Evolutionary conservation across 495 filamentous ascomycete genomes (phyloP).

Genomic region (Xylaria grammica): DNA sequence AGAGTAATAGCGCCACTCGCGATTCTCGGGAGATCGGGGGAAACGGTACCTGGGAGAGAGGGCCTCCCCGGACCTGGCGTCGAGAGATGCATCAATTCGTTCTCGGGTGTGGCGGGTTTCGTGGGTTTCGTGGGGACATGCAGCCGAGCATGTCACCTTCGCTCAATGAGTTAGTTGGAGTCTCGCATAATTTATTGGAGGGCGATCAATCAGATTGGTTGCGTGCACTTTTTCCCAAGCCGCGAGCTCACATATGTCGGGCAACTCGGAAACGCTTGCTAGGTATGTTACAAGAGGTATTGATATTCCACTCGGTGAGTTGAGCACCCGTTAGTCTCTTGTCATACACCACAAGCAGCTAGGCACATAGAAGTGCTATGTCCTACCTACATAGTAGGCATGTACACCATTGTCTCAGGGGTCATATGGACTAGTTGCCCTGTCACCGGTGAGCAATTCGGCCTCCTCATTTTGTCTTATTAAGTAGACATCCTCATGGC

Average conservation of each 20-base stretch:
- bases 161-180: neutral
- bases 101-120: neutral
- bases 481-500: conserved; percentile 59
- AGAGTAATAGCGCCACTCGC: too few species aligned
- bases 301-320: too few species aligned
- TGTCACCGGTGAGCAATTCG: conserved; percentile 50
- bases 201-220: too few species aligned
- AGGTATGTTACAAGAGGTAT: too few species aligned
- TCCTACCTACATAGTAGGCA: too few species aligned
- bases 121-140: too few species aligned
- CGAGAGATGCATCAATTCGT: too few species aligned
- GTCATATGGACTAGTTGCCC: conserved; percentile 52
- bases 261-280: neutral
- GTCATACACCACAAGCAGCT: neutral
- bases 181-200: neutral
- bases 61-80: conserved; percentile 2
- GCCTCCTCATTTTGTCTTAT: conserved; percentile 52
- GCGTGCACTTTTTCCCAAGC: neutral
- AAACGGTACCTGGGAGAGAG: neutral
- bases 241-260: neutral
- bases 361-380: neutral
- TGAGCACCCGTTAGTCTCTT: too few species aligned
- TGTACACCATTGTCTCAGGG: conserved; percentile 43
- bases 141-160: too few species aligned
- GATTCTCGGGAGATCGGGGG: conserved; percentile 6